Evolutionary conservation across 345 rosid species (phyloP).

Genomic region (Durio zibethinus): DNA sequence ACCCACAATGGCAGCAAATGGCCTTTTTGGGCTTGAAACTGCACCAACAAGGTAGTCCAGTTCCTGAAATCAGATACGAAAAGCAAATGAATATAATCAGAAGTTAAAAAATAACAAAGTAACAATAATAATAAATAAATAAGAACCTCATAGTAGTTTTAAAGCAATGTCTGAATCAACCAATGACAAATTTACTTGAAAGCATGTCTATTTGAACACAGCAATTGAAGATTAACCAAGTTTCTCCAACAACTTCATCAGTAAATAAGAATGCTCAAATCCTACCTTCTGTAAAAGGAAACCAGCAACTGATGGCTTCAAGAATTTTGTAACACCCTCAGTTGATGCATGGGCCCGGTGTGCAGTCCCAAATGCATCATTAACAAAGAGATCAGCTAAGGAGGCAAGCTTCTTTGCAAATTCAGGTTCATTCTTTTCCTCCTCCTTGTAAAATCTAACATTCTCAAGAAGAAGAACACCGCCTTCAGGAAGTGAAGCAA

Average conservation of each 20-base stretch:
- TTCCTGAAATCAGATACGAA: slow-evolving; percentile 44
- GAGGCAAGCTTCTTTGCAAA: slow-evolving; percentile 93
- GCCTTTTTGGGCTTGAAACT: slow-evolving; percentile 82
- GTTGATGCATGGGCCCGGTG: slow-evolving; percentile 98
- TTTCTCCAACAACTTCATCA: neutral
- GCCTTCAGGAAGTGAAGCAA: slow-evolving; percentile 83
- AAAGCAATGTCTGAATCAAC: neutral
- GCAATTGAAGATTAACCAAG: neutral
- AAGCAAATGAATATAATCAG: neutral
- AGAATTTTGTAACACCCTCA: slow-evolving; percentile 80
- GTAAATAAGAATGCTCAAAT: neutral
- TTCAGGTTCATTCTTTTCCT: slow-evolving; percentile 91
- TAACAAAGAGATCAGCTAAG: slow-evolving; percentile 84
- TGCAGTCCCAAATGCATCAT: slow-evolving; percentile 96
- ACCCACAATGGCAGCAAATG: slow-evolving; percentile 96
- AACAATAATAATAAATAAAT: neutral
- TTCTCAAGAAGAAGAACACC: slow-evolving; percentile 88
- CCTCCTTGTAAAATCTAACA: slow-evolving; percentile 88
- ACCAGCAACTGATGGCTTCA: slow-evolving; percentile 96
- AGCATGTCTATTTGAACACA: neutral
- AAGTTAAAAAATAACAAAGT: neutral
- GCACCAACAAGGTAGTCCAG: slow-evolving; percentile 96
- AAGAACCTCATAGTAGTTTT: neutral
- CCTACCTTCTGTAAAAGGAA: slow-evolving; percentile 91
- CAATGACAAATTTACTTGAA: neutral